A percentile compares a stretch with the other conserved stretches of the same genome.
Conservation (phyloP, 257 asterid genomes). For the Nicotiana tabacum region DNA sequence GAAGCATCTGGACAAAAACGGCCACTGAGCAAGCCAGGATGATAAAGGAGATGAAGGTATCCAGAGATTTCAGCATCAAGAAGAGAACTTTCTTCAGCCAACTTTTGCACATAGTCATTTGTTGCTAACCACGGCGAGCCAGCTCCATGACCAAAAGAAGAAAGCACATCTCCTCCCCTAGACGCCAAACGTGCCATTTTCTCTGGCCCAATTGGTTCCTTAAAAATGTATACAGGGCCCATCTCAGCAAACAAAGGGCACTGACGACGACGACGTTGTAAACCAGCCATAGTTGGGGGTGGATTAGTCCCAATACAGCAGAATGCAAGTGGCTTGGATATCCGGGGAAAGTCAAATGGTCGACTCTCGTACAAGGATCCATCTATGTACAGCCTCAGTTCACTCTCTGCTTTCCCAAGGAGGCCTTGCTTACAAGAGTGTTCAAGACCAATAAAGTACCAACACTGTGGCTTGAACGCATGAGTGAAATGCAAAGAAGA, state of each 20-base stretch:
- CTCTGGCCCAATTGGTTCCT: constrained; percentile 89
- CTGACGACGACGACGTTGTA: constrained; percentile 98
- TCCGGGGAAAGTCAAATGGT: constrained; percentile 91
- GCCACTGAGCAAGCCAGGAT: constrained; percentile 86
- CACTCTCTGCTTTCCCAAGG: constrained; percentile 95
- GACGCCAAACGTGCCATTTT: constrained; percentile 73
- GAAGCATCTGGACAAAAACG: constrained; percentile 99
- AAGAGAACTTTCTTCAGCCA: constrained; percentile 69
- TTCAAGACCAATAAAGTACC: constrained; percentile 96
- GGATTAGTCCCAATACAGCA: constrained; percentile 99
- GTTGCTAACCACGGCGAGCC: constrained; percentile 88
- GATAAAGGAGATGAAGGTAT: constrained; percentile 85
- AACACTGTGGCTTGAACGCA: constrained; percentile 96
- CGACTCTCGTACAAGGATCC: constrained; percentile 89
- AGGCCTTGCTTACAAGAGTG: constrained; percentile 89
- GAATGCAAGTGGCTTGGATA: constrained; percentile 97
- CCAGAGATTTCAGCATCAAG: constrained; percentile 84
- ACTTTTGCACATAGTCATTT: constrained; percentile 50
- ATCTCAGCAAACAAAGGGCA: constrained; percentile 98
- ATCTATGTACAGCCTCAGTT: constrained; percentile 79
- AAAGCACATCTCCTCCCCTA: constrained; percentile 92
- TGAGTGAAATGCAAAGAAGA: constrained; percentile 94
- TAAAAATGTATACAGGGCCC: constrained; percentile 93
- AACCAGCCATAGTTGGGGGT: constrained; percentile 99
- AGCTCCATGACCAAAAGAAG: constrained; percentile 90